Percentiles rank a stretch among this genome's conserved stretches.
phyloP scores from a whole-genome alignment of 352 stramenopile species.

The Peronosclerospora sorghi region DNA sequence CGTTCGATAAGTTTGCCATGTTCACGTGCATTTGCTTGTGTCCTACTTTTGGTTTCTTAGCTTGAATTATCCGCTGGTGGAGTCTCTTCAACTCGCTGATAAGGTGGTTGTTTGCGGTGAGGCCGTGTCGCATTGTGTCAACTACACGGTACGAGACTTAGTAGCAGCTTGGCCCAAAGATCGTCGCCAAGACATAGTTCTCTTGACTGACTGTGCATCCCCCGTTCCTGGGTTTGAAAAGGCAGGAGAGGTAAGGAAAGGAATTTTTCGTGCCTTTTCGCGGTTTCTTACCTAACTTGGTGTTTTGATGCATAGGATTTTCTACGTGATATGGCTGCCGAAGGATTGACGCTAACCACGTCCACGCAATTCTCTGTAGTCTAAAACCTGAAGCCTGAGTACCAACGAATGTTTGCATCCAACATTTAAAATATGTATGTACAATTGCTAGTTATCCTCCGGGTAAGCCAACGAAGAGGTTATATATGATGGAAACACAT shows the following conservation, averaged over 20 bases:
- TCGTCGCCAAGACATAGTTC: slow-evolving; percentile 51
- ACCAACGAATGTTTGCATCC: no score
- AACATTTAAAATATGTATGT: no score
- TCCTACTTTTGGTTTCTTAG: slow-evolving; percentile 21
- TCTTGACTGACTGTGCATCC: slow-evolving; percentile 70
- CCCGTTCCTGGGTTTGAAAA: slow-evolving; percentile 63
- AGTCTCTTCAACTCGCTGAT: slow-evolving; percentile 73
- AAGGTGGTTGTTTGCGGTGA: slow-evolving; percentile 90
- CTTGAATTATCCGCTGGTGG: slow-evolving; percentile 82
- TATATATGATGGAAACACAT: no score
- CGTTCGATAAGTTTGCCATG: not conserved
- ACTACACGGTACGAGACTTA: slow-evolving; percentile 92
- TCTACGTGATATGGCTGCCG: slow-evolving; percentile 44
- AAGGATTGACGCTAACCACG: slow-evolving; percentile 51
- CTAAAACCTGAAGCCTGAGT: not conserved
- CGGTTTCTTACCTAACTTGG: not conserved
- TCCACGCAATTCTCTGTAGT: slow-evolving; percentile 32
- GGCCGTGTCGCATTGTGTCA: slow-evolving; percentile 94
- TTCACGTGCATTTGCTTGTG: not conserved
- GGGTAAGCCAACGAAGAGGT: no score
- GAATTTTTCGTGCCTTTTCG: slow-evolving; percentile 7
- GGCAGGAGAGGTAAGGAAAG: slow-evolving; percentile 33
- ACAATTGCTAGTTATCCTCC: no score
- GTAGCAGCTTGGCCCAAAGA: slow-evolving; percentile 71
- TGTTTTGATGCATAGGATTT: slow-evolving; percentile 29